Evolutionary conservation across 2,329 filamentous ascomycete species (phyloP).

Genomic region (Exophiala mesophila): DNA sequence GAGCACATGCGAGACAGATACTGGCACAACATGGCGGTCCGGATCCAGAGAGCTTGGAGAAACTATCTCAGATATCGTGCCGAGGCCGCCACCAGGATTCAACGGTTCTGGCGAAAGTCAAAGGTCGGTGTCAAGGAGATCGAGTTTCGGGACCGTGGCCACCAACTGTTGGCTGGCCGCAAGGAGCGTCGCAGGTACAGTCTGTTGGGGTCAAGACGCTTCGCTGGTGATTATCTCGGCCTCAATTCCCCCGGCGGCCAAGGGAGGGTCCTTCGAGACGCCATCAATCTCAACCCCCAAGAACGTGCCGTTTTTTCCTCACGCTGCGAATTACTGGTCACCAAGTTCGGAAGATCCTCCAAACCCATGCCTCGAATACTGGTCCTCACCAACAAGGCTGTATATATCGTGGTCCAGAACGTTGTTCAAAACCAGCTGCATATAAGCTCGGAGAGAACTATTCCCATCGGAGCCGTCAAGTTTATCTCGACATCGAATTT

Average conservation of each 20-base stretch:
- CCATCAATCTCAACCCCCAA: slow-evolving; percentile 64
- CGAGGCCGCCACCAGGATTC: slow-evolving; percentile 89
- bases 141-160: slow-evolving; percentile 80
- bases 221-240: slow-evolving; percentile 91
- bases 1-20: slow-evolving; percentile 98
- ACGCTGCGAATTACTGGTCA: slow-evolving; percentile 80
- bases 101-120: slow-evolving; percentile 92
- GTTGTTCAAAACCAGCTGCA: slow-evolving; percentile 76
- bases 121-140: slow-evolving; percentile 85
- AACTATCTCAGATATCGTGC: slow-evolving; percentile 89
- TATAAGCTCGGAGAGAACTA: slow-evolving; percentile 73
- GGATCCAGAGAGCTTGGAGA: slow-evolving; percentile 95
- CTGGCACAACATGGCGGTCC: slow-evolving; percentile 99
- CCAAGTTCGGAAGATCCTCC: slow-evolving; percentile 93
- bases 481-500: slow-evolving; percentile 74
- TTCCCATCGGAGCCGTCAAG: slow-evolving; percentile 83
- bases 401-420: slow-evolving; percentile 83
- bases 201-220: slow-evolving; percentile 83
- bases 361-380: slow-evolving; percentile 84
- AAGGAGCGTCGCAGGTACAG: slow-evolving; percentile 92
- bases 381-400: slow-evolving; percentile 76
- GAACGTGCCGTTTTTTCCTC: slow-evolving; percentile 85
- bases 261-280: slow-evolving; percentile 72
- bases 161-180: slow-evolving; percentile 71
- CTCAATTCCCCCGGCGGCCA: slow-evolving; percentile 74